A percentile compares a stretch with the other conserved stretches of the same genome.
These are phyloP conservation scores for Eucalyptus caleyi DNA, from an alignment of 345 rosid species.

Conservation along the genomic window DNA sequence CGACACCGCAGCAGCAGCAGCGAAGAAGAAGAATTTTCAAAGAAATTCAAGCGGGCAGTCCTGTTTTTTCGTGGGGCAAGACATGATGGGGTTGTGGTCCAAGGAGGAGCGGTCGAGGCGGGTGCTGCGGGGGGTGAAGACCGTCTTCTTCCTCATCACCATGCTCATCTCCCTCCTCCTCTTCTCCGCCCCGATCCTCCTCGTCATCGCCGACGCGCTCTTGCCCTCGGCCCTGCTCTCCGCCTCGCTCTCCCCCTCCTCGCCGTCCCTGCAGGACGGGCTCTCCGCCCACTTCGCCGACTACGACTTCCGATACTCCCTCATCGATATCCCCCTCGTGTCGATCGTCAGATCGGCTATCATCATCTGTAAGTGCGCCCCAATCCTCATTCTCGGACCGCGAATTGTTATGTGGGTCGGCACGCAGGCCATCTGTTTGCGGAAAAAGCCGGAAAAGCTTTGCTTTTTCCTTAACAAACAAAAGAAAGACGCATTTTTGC, in stretches of 20 bases:
- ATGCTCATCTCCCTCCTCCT: conserved; percentile 70
- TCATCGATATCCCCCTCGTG: conserved; percentile 67
- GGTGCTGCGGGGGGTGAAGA: conserved; percentile 50
- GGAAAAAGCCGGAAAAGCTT: not conserved
- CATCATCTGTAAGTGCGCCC: conserved; percentile 60
- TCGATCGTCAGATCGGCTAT: conserved; percentile 74
- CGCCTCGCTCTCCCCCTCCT: conserved; percentile 34
- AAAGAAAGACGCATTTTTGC: not conserved
- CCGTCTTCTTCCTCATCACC: conserved; percentile 56
- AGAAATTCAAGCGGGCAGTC: not conserved
- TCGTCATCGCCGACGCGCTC: conserved; percentile 66
- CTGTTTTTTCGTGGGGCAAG: not conserved
- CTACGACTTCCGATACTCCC: conserved; percentile 74
- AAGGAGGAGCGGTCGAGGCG: conserved; percentile 50
- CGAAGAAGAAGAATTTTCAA: not conserved
- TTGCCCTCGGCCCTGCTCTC: conserved; percentile 77
- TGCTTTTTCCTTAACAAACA: not conserved
- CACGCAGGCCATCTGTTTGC: not conserved
- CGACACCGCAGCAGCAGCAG: not conserved
- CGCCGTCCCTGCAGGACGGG: not conserved
- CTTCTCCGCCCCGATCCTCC: conserved; percentile 75
- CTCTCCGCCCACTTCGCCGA: conserved; percentile 16
- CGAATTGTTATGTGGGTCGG: not conserved
- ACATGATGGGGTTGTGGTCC: conserved; percentile 43
- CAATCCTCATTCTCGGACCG: not conserved